Evolutionary conservation across 208 protist genomes (phyloP), one percentile per base, ranked within the genome.

Genomic region (Acanthamoeba lenticulata): DNA sequence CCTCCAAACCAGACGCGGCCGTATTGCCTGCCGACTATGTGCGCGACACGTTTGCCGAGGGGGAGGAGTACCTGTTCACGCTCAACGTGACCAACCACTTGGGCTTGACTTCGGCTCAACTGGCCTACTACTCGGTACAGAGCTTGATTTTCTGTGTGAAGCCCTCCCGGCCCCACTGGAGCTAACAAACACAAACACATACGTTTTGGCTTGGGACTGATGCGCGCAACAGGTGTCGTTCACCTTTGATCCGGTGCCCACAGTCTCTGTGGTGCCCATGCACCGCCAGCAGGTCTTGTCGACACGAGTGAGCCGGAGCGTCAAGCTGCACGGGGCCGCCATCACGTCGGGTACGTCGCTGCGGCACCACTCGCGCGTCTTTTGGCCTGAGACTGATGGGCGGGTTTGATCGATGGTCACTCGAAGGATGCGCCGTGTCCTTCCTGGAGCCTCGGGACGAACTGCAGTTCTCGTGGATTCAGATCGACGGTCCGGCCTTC

Each of bases 201-300:
- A n/a, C n/a, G n/a, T n/a, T n/a, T n/a, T n/a, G n/a, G n/a, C n/a
- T n/a, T n/a, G n/a, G n/a, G n/a, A n/a, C n/a, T n/a, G n/a, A n/a
- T n/a, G n/a, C n/a, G n/a, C n/a, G n/a, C 52, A 21, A 21, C 52
- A 74, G 55, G 44, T 92, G 11, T 52, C 38, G 17, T 92, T 92
- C 86, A n/a, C 62, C 27, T 92, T 92, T 47, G 86, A 92, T 15
- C 86, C 86, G 13, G 40, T 92, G 24, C 86, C 86, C 21, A 92
- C 86, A 19, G 13, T 92, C 27, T 24, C 47, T 34, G 86, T 92
- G 24, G 42, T 42, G 3, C 86, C 86, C 62, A 47, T 42, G n/a
- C 15, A 74, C 86, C 60, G 44, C 29, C 29, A n/a, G 34, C 29
- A 34, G 19, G 52, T 74, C 52, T 3, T 77, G 32, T 2, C 86